Conservation (phyloP, 116 monocot genomes). For the Dioscorea cayenensis region DNA sequence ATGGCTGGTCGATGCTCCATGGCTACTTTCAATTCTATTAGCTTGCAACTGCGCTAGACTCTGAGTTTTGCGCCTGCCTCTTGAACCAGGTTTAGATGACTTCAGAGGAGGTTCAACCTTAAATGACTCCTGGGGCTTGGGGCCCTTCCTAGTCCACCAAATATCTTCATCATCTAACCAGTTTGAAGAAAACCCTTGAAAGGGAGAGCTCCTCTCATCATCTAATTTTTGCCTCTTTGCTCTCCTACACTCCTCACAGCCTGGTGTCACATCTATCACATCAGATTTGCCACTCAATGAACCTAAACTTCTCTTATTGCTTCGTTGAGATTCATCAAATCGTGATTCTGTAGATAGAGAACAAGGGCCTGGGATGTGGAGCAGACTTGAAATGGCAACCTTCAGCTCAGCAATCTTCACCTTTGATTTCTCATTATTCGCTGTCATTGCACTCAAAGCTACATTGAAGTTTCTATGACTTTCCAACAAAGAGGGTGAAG, state of each 20-base stretch:
- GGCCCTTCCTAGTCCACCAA: conserved; percentile 92
- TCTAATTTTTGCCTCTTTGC: conserved; percentile 63
- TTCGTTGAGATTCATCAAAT: conserved; percentile 36
- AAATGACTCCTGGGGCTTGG: conserved; percentile 52
- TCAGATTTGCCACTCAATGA: conserved; percentile 46
- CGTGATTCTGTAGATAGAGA: conserved; percentile 24
- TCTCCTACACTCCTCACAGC: conserved; percentile 69
- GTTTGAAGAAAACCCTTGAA: conserved; percentile 38
- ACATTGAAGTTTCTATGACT: conserved; percentile 7
- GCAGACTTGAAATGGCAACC: conserved; percentile 48
- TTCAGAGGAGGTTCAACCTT: conserved; percentile 67
- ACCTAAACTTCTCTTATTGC: conserved; percentile 29
- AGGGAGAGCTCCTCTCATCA: conserved; percentile 38
- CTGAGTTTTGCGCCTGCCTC: conserved; percentile 93
- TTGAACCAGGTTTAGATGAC: conserved; percentile 55
- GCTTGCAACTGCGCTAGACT: conserved; percentile 84
- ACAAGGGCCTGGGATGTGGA: conserved; percentile 50
- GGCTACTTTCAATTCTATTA: conserved; percentile 86
- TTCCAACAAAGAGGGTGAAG: conserved; percentile 23
- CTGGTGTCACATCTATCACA: conserved; percentile 35
- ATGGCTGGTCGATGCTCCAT: conserved; percentile 96
- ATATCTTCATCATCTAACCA: conserved; percentile 79
- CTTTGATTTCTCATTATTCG: conserved; percentile 36
- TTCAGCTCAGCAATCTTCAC: conserved; percentile 52
- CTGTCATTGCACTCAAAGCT: neutral